Base-by-base conservation (phyloP, 1,284 basidiomycete genomes). In the Melanopsichium pennsylvanicum region DNA sequence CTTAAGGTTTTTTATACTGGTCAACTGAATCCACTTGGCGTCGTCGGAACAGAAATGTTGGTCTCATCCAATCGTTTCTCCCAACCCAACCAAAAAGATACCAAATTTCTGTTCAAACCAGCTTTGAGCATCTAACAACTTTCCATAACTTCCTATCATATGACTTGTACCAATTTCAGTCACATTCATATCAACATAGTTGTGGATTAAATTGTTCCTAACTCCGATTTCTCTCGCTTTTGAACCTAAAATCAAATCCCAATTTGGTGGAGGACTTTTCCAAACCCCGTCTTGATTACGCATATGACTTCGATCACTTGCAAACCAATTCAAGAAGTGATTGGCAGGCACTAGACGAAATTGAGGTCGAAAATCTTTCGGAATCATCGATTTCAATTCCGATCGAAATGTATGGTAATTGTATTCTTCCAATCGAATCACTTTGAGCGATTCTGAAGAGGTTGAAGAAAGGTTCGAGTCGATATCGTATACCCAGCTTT, bases 221-320 rank as follows among this genome's bases (percentile, higher is more conserved):
- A 50, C 36, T 2, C 47, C 46, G 2, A 10, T 3, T 6, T 19
- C 18, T 5, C 8, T 32, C 11, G 69, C 63, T 5, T 15, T 12
- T 0, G 18, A 7, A 0, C 69, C 69, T 1, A 48, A 34, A 15
- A 72, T 58, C 2, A 10, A 4, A 4, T 39, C 25, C 70, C 70
- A 72, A 0, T 3, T 11, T 4, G 70, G 70, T 7, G 59, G 69
- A 3, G 38, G 11, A 9, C 48, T 12, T 18, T 33, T 42, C 58
- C 63, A 67, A 4, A 5, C 18, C 6, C 40, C 11, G 4, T 23
- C 33, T 2, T 10, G 11, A 12, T 9, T 16, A n/a, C 26, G 43
- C 74, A 75, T 75, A 31, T 75, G 74, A 12, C 60, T 57, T 3
- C 74, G 47, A 54, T 75, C 74, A 41, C 69, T 72, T 0, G 70